Base-by-base conservation (phyloP, 2,329 filamentous ascomycete species). In the Dryadomyces sulphureus region DNA sequence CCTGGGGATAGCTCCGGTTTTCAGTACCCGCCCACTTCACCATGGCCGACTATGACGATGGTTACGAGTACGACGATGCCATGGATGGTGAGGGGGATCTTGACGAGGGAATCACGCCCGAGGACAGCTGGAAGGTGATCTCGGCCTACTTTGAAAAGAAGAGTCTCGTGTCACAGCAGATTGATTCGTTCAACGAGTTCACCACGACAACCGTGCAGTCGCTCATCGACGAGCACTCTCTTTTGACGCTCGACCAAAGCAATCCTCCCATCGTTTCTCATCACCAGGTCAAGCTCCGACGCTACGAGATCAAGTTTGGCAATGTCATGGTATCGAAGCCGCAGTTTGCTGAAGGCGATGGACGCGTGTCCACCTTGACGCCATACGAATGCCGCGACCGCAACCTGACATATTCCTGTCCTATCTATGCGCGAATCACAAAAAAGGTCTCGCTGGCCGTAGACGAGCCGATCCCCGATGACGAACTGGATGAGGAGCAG, bases 111-210 rank as follows among this genome's bases (percentile, higher is more conserved):
- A 94, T 96, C 67, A 94, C 89, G 22, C 86, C 89, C 50, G 92
- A 96, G 69, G 93, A 98, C 66, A 95, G 88, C 70, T 98, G 93
- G 92, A 84, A 84, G 53, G 90, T 96, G 59, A 96, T 98, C 61
- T 88, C 85, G 47, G 84, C 92, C 9, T 96, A 95, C 70, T 98
- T 98, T 67, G 87, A 95, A 56, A 77, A 80, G 52, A 98, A 96
- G 66, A 90, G 92, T 57, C 75, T 98, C 27, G 92, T 94, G 20
- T 94, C 92, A 16, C 90, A 98, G 65, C 92, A 98, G 69, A 81
- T 96, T 52, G 90, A 96, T 62, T 98, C 93, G 0, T 98, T 94
- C 66, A 88, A 98, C 65, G 89, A 96, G 61, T 98, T 98, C 59
- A 89, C 92, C 48, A 81, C 83, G 49, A 88, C 85, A 20, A 95